Evolutionary conservation across 345 rosid species (phyloP).

Genomic region (Triadica sebifera): DNA sequence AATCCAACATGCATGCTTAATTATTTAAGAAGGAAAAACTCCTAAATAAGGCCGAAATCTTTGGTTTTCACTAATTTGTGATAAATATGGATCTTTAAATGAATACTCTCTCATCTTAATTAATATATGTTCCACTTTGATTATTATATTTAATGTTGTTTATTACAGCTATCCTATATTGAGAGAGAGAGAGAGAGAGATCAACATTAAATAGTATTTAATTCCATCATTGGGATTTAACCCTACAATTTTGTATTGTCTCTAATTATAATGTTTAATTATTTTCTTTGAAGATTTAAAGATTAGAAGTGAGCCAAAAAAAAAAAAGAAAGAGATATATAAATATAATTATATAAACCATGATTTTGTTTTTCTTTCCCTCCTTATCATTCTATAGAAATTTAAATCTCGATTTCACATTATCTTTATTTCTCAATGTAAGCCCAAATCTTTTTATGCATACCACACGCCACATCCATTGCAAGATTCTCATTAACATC

Average conservation of each 20-base stretch:
- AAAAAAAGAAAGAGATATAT: not conserved
- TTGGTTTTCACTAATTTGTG: no score
- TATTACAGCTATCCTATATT: no score
- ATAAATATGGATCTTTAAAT: no score
- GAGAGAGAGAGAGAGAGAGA: not conserved
- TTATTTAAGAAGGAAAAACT: no score
- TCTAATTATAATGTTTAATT: not conserved
- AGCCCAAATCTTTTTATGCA: not conserved
- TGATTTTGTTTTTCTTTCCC: not conserved
- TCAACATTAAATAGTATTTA: not conserved
- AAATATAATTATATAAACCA: not conserved
- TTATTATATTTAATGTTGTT: no score
- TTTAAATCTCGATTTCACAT: not conserved
- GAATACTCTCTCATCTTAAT: no score
- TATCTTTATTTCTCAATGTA: not conserved
- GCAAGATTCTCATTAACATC: slow-evolving; percentile 12
- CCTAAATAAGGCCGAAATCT: no score
- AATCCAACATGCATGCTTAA: no score
- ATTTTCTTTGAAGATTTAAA: slow-evolving; percentile 4
- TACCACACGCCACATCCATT: slow-evolving; percentile 9
- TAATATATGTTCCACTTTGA: no score
- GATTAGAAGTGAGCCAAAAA: slow-evolving; percentile 8
- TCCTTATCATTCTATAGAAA: not conserved
- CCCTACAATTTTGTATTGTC: slow-evolving; percentile 8
- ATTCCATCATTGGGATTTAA: slow-evolving; percentile 4